Evolutionary conservation across 2,329 filamentous ascomycete genomes (phyloP), one percentile per base, ranked within the genome.

Genomic region (Beauveria rudraprayagi): DNA sequence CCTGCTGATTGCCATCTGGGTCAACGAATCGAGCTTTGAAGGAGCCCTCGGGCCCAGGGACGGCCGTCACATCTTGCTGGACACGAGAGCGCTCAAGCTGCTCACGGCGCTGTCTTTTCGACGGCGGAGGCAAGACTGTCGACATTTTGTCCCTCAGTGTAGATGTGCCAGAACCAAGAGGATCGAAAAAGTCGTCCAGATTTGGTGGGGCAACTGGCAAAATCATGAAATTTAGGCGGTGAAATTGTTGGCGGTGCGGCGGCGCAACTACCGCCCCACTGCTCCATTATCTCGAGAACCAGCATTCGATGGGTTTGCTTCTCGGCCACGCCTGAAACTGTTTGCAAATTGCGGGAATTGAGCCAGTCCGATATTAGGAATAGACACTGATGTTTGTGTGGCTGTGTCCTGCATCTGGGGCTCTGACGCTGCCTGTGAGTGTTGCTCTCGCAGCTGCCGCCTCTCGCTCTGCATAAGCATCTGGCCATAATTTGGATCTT

Each of bases 11-110:
- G 80, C 84, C 77, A 81, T 89, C 83, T 64, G 90, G 86, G 73
- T 97, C 92, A 70, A 91, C 82, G 75, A 97, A 97, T 66, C 93
- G 90, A 53, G 95, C 87, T 73, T 91, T 88, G 71, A 95, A 85
- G 63, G 86, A 91, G 66, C 91, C 92, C 54, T 85, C 78, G 65
- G 89, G 82, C 40, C 85, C 83, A 0, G 88, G 83, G 44, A 89
- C 82, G 24, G 86, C 78, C 47, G 83, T 78, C 56, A 93, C 82
- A 76, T 92, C 87, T 70, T 94, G 88, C 70, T 96, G 91, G 52
- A 85, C 78, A 65, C 86, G 82, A 8, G 89, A 83, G 69, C 85
- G 85, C 67, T 91, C 90, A 46, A 88, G 80, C 24, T 83, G 82
- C 67, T 90, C 90, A 55, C 88, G 85, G 74, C 87, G 89, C 71